Percentiles rank a stretch among this genome's conserved stretches.
Conservation (phyloP, 129 eudicot genomes). For the Flaveria brownii region DNA sequence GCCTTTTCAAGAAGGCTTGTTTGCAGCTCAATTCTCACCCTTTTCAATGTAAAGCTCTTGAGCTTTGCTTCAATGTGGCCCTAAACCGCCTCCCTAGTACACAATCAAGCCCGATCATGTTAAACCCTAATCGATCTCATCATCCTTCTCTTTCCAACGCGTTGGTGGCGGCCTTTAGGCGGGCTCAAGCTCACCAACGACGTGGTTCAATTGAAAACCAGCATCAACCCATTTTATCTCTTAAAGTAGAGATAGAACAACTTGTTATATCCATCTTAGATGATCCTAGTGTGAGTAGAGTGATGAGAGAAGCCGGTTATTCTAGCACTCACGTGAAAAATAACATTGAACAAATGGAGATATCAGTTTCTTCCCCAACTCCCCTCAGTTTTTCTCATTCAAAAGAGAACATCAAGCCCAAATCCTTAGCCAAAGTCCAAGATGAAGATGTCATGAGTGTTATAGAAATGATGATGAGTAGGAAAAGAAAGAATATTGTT, state of each 20-base stretch:
- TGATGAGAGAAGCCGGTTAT: slow-evolving; percentile 91
- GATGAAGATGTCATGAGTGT: slow-evolving; percentile 64
- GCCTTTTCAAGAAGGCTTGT: slow-evolving; percentile 64
- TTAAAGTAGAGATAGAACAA: slow-evolving; percentile 77
- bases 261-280: slow-evolving; percentile 78
- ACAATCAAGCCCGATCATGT: slow-evolving; percentile 49
- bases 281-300: slow-evolving; percentile 96
- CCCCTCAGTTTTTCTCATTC: slow-evolving; percentile 43
- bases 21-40: slow-evolving; percentile 76
- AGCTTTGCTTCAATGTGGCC: slow-evolving; percentile 92
- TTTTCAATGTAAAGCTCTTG: slow-evolving; percentile 81
- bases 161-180: slow-evolving; percentile 78
- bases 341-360: slow-evolving; percentile 70
- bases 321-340: slow-evolving; percentile 74
- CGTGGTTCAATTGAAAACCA: slow-evolving; percentile 80
- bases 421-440: slow-evolving; percentile 36
- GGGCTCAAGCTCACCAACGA: slow-evolving; percentile 91
- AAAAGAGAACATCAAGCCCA: slow-evolving; percentile 42
- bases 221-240: slow-evolving; percentile 78
- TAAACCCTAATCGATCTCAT: slow-evolving; percentile 56
- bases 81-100: slow-evolving; percentile 76
- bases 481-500: slow-evolving; percentile 59
- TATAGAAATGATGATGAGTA: slow-evolving; percentile 62
- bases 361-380: slow-evolving; percentile 36
- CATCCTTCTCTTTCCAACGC: slow-evolving; percentile 77